These are phyloP conservation scores for Penicillium psychrosexuale DNA, from an alignment of 2,329 filamentous ascomycete species.

Conservation along the genomic window DNA sequence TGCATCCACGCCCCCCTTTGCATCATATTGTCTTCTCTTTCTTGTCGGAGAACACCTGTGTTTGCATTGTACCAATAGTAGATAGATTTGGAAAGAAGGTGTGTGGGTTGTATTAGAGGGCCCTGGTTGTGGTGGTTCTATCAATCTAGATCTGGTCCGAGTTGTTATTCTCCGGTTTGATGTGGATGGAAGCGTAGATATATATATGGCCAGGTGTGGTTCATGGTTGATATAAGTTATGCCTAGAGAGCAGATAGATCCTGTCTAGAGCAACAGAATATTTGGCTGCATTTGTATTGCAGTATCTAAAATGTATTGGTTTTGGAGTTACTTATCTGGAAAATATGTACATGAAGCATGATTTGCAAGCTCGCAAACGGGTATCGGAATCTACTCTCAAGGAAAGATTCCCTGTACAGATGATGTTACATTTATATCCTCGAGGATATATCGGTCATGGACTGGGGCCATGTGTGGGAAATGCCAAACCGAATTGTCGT, in stretches of 20 bases:
- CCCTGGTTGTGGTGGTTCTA: not conserved
- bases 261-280: too few species aligned
- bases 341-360: conserved; percentile 4
- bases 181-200: too few species aligned
- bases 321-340: not conserved
- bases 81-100: conserved; percentile 23
- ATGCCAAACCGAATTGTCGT: not conserved
- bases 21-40: conserved; percentile 10
- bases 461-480: not conserved
- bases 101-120: conserved; percentile 15
- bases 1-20: conserved; percentile 1
- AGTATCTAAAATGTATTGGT: not conserved
- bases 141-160: conserved; percentile 5
- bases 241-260: not conserved
- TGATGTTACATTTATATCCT: conserved; percentile 5
- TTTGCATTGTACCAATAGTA: conserved; percentile 26
- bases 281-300: not conserved
- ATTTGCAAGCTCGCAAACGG: not conserved
- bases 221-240: not conserved
- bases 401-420: conserved; percentile 1
- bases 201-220: not conserved
- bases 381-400: conserved; percentile 1
- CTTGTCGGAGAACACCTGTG: conserved; percentile 3
- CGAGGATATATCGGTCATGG: not conserved
- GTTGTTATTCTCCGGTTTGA: not conserved